Base-by-base conservation (phyloP, 1,284 basidiomycete species). In the Tilletia horrida region DNA sequence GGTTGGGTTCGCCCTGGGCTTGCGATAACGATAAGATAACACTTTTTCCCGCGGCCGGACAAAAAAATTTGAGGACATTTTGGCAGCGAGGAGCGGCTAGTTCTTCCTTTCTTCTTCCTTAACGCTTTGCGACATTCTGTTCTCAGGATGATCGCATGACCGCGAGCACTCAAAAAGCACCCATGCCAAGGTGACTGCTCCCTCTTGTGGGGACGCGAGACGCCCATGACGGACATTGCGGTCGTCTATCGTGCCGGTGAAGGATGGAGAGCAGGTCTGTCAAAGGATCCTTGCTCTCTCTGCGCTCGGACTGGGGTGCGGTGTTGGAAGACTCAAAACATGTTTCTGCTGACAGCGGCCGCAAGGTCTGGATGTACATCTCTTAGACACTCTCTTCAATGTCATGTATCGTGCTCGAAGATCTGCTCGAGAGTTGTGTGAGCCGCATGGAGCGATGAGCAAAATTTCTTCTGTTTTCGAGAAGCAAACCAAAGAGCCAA, bases 281-380 rank as follows among this genome's bases (percentile, higher is more conserved):
- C 45, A 18, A 4, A 23, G 16, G 45, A n/a, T n/a, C n/a, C 18
- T 4, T 18, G 45, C 16, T 18, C 45, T 31, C 35, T 21, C 29
- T 40, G 55, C 27, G 11, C 35, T 29, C 31, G 55, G 55, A 59
- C 55, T 59, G 27, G 52, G 55, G 55, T 59, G 55, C 55, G 55
- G 55, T 29, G 31, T 29, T 59, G 55, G 55, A 59, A 29, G 29
- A 52, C 11, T 52, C 50, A 52, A 21, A 48, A 21, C 8, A 25
- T 27, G 21, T 18, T 59, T 40, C 29, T 29, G 27, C 27, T 25
- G 55, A 59, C 55, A 59, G 55, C 27, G 25, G 55, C 55, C 55
- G 55, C 55, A 59, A 59, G 55, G 55, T 59, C 55, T 59, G 55
- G 31, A 59, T 59, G 55, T 59, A 59, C 55, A 59, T 59, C 55